Evolutionary conservation across 306 rosid species (phyloP), one percentile per base, ranked within the genome.

Genomic region (Phaseolus lunatus): DNA sequence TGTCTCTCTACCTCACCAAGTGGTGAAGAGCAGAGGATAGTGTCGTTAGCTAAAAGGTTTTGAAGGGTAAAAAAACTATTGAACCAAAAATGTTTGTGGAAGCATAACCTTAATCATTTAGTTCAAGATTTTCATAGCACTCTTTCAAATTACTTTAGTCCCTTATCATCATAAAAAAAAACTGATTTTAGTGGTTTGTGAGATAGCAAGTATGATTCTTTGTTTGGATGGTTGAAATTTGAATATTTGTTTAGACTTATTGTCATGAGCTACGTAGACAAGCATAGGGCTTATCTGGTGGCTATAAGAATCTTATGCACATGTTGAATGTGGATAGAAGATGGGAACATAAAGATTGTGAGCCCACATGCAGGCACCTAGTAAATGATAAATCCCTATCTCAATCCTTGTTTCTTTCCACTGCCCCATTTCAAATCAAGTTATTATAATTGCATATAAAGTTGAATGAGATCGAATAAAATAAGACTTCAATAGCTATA

Each of bases 291-390:
- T 13, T 11, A 67, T 48, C 5, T 50, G 61, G 26, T 66, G 78
- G 39, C 78, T 81, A 12, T 12, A 20, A 79, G 86, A 79, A 70
- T 75, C 74, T 49, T 13, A 39, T 6, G 84, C 73, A 49, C 88
- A 85, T 82, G 82, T 47, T 58, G 65, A 13, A 16, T 76, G 70
- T 20, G 61, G 44, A 8, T 41, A 57, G 70, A 72, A 66, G 56
- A 31, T 39, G 27, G 74, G 58, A 50, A 52, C 73, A 29, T 27
- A 67, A 48, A 24, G 27, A 12, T 41, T 27, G 68, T 70, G 63
- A 22, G 69, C 39, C 52, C 79, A 82, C 85, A 77, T 77, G 79
- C 82, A 70, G 45, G 45, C 49, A 68, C 56, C 73, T 24, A 19
- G 53, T 50, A 39, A 64, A 29, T 69, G 41, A 18, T 57, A 57